Percentiles rank a stretch among this genome's conserved stretches.
These are phyloP conservation scores for Penicillium freii DNA, from an alignment of 2,329 filamentous ascomycete genomes.

Conservation along the genomic window DNA sequence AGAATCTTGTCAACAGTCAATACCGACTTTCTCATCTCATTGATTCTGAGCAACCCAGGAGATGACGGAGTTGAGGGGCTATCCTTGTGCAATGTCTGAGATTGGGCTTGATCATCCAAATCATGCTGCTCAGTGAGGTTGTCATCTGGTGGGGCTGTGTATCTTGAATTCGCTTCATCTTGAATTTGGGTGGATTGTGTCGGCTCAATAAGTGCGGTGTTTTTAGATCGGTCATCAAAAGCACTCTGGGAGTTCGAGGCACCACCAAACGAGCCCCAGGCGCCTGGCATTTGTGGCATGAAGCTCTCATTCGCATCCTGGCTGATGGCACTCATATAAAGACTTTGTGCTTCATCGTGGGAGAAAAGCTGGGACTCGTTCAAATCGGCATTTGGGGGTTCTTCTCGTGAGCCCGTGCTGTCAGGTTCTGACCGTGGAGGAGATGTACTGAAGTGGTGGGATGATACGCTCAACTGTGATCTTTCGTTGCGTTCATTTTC, in stretches of 20 bases:
- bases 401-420: constrained; percentile 24
- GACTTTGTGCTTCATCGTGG: constrained; percentile 51
- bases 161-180: constrained; percentile 32
- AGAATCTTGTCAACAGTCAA: constrained; percentile 36
- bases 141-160: constrained; percentile 21
- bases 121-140: constrained; percentile 13
- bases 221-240: constrained; percentile 4
- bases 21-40: constrained; percentile 36
- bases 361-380: constrained; percentile 49
- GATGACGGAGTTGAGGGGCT: constrained; percentile 19
- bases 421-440: constrained; percentile 25
- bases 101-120: constrained; percentile 6
- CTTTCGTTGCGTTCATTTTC: constrained; percentile 1
- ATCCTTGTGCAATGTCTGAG: constrained; percentile 13
- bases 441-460: constrained; percentile 11
- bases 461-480: constrained; percentile 6
- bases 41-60: constrained; percentile 20
- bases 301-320: constrained; percentile 33
- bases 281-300: constrained; percentile 42
- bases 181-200: constrained; percentile 3
- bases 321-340: constrained; percentile 59
- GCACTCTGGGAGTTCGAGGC: background rate
- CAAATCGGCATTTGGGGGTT: constrained; percentile 38
- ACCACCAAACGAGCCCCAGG: constrained; percentile 38
- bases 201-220: background rate